A percentile compares a stretch with the other conserved stretches of the same genome.
phyloP scores from a whole-genome alignment of 2,329 filamentous ascomycete genomes.

The Phialocephala subalpina region DNA sequence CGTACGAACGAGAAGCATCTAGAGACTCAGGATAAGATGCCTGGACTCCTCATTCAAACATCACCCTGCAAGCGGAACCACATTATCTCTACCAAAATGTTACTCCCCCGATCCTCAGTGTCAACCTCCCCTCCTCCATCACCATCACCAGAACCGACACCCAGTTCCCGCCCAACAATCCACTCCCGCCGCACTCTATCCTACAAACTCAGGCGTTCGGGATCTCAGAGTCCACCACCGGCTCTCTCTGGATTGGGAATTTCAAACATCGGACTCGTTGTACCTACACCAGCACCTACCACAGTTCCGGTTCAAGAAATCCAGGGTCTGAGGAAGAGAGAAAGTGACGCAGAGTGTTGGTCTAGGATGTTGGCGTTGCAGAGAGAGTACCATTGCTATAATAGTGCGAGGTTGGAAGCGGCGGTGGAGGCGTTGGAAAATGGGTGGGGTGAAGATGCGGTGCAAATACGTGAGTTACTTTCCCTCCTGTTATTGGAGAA shows the following conservation, averaged over 20 bases:
- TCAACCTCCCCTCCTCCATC: conserved; percentile 8
- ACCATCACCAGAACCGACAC: conserved; percentile 18
- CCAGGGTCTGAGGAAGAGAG: conserved; percentile 9
- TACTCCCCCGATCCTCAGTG: background rate
- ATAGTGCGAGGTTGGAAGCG: conserved; percentile 42
- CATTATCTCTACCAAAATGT: conserved; percentile 6
- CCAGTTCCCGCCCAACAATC: conserved; percentile 22
- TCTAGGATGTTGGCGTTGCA: conserved; percentile 41
- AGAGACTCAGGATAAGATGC: background rate
- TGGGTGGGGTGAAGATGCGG: conserved; percentile 34
- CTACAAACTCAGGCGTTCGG: conserved; percentile 15
- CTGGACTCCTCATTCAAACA: background rate
- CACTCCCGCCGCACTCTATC: conserved; percentile 26
- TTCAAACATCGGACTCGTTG: background rate
- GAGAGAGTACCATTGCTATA: conserved; percentile 43
- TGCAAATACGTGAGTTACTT: conserved; percentile 38
- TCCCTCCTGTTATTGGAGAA: conserved; percentile 1
- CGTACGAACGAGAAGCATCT: background rate
- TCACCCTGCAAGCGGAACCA: background rate
- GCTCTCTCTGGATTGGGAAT: conserved; percentile 22
- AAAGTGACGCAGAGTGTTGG: conserved; percentile 40
- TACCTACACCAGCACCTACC: background rate
- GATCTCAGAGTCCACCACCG: conserved; percentile 23
- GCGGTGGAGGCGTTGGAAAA: conserved; percentile 42
- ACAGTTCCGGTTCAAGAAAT: background rate